A percentile compares a stretch with the other conserved stretches of the same genome.
These are phyloP conservation scores for Zizania latifolia DNA, from an alignment of 176 grass and related monocot species.

Conservation along the genomic window DNA sequence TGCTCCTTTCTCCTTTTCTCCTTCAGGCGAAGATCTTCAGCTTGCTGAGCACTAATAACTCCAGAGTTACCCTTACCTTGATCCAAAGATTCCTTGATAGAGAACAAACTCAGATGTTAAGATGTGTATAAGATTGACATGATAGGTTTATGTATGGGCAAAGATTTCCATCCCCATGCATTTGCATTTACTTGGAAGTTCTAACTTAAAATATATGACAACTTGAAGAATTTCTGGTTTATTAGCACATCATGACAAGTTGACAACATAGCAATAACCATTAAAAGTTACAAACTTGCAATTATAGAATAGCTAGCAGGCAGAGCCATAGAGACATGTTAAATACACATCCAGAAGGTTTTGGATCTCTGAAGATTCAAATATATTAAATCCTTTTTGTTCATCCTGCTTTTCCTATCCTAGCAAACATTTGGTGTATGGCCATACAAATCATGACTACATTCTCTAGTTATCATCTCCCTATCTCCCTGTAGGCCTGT, in stretches of 20 bases:
- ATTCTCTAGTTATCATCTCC: background rate
- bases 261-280: background rate
- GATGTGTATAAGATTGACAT: background rate
- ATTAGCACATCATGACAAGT: background rate
- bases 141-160: background rate
- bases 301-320: background rate
- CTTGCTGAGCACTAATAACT: slow-evolving; percentile 79
- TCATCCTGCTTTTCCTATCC: background rate
- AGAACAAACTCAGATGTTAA: slow-evolving; percentile 4
- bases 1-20: slow-evolving; percentile 82
- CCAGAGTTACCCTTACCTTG: slow-evolving; percentile 38
- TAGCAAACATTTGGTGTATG: background rate
- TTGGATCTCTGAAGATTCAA: background rate
- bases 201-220: background rate
- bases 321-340: background rate
- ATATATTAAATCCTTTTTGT: background rate
- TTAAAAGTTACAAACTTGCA: background rate
- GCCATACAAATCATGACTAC: background rate
- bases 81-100: slow-evolving; percentile 46
- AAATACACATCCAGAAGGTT: background rate
- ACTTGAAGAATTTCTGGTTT: background rate
- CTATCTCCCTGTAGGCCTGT: too few species aligned
- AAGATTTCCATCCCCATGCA: background rate
- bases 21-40: slow-evolving; percentile 80
- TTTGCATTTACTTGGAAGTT: background rate